Conservation (phyloP, 2,329 filamentous ascomycete species). For the Xylariales sp. region DNA sequence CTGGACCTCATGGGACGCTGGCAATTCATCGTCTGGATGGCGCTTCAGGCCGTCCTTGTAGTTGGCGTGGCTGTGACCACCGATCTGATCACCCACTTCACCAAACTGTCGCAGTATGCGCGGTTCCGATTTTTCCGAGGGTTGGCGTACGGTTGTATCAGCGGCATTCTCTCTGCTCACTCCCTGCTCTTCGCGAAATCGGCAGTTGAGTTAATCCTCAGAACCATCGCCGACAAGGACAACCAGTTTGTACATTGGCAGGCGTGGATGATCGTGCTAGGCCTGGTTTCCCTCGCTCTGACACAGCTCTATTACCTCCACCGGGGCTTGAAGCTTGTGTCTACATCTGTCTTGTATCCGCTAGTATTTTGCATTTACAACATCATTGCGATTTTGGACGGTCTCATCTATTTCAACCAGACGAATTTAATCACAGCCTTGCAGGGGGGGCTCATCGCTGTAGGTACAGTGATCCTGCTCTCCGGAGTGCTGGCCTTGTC, state of each 20-base stretch:
- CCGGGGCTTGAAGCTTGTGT: conserved; percentile 87
- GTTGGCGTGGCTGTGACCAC: conserved; percentile 60
- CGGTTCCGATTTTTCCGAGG: conserved; percentile 74
- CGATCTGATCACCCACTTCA: conserved; percentile 49
- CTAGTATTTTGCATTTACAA: conserved; percentile 99
- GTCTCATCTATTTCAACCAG: conserved; percentile 94
- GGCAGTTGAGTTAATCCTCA: conserved; percentile 87
- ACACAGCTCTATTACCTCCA: conserved; percentile 95
- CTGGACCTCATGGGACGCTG: conserved; percentile 68
- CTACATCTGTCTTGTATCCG: conserved; percentile 92
- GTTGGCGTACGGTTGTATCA: conserved; percentile 83
- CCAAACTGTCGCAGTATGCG: conserved; percentile 52
- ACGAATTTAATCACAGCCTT: conserved; percentile 71
- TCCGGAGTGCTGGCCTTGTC: conserved; percentile 86
- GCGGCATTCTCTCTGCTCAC: conserved; percentile 91
- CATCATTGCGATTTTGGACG: conserved; percentile 95
- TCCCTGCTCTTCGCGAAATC: conserved; percentile 92
- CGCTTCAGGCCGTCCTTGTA: conserved; percentile 70
- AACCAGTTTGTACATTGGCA: conserved; percentile 97
- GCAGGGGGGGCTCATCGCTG: conserved; percentile 74
- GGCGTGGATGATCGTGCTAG: conserved; percentile 85
- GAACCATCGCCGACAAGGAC: conserved; percentile 74
- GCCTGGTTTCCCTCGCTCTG: conserved; percentile 75
- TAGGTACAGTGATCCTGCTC: conserved; percentile 83
- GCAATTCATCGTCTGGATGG: conserved; percentile 87